phyloP scores from a whole-genome alignment of 1,139 yeast species.

The Zygoascus sp. region DNA sequence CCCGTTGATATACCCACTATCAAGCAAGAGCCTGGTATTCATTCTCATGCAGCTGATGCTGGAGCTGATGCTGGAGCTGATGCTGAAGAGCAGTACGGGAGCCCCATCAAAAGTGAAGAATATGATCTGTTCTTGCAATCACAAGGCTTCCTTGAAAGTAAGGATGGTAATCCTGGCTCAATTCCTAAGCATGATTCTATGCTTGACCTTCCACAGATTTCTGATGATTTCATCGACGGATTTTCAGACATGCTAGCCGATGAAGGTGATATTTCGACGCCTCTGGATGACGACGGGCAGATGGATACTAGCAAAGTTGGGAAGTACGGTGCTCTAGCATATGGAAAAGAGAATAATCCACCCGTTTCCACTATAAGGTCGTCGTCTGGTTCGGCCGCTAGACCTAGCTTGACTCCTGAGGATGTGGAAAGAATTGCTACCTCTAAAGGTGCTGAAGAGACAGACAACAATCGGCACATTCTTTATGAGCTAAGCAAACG shows the following conservation, averaged over 20 bases:
- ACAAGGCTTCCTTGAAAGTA: background rate
- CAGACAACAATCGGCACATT: slow-evolving; percentile 11
- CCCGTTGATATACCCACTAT: background rate
- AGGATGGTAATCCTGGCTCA: background rate
- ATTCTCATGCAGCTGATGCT: background rate
- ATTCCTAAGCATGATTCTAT: slow-evolving; percentile 1
- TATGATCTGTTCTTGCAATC: background rate
- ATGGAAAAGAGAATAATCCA: slow-evolving; percentile 19
- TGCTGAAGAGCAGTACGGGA: too few relatives aligned
- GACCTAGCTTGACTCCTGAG: slow-evolving; percentile 34
- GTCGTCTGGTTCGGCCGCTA: slow-evolving; percentile 29
- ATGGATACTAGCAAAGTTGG: background rate
- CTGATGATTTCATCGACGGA: slow-evolving; percentile 8
- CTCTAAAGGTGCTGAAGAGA: slow-evolving; percentile 7
- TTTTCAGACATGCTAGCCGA: slow-evolving; percentile 13
- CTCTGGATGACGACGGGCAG: background rate
- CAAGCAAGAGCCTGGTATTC: slow-evolving; percentile 1
- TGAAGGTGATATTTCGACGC: slow-evolving; percentile 8
- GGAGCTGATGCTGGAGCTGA: background rate
- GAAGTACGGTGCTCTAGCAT: slow-evolving; percentile 8
- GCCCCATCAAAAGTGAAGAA: slow-evolving; percentile 1
- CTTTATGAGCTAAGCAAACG: slow-evolving; percentile 16
- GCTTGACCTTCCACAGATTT: slow-evolving; percentile 2
- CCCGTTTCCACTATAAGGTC: slow-evolving; percentile 23
- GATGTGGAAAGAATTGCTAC: slow-evolving; percentile 24